Evolutionary conservation across 345 rosid species (phyloP), one percentile per base, ranked within the genome.

Genomic region (Cardiospermum halicacabum): DNA sequence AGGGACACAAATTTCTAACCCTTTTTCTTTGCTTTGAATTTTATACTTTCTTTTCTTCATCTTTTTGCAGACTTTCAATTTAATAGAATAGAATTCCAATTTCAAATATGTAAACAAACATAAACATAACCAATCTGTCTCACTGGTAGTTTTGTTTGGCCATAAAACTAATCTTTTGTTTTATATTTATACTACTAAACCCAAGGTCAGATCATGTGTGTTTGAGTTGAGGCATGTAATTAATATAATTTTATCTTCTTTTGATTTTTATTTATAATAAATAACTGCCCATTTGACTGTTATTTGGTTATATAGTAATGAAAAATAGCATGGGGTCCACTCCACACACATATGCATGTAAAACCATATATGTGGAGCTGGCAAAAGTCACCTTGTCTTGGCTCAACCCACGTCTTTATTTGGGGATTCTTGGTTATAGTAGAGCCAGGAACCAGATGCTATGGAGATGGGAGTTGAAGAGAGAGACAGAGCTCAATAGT

Each of bases 1-100:
- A 47, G 19, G 53, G 75, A 78, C 79, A 73, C 82, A 77, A 66
- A 77, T 73, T 80, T 75, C 82, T 58, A 75, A 67, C 79, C 79
- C 74, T 28, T 62, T 64, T 51, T 39, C 31, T 63, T 56, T 15
- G 34, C 73, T 67, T 74, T 65, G 71, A 56, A 45, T 60, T 70
- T 68, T 32, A 7, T 18, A 51, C 65, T 62, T 74, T n/a, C n/a
- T n/a, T n/a, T n/a, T n/a, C n/a, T 67, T 65, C 13, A 2, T 55
- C 67, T 62, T 80, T 73, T 80, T 61, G 68, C 74, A 73, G 69
- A n/a, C n/a, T 69, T 54, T 53, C 74, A 71, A 65, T 69, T 67
- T 58, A 56, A 11, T 61, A n/a, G n/a, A n/a, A n/a, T n/a, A n/a
- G n/a, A n/a, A n/a, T n/a, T n/a, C n/a, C n/a, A n/a, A n/a, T n/a